Conservation (phyloP, 75 land plant species). For the Pinus tabuliformis region DNA sequence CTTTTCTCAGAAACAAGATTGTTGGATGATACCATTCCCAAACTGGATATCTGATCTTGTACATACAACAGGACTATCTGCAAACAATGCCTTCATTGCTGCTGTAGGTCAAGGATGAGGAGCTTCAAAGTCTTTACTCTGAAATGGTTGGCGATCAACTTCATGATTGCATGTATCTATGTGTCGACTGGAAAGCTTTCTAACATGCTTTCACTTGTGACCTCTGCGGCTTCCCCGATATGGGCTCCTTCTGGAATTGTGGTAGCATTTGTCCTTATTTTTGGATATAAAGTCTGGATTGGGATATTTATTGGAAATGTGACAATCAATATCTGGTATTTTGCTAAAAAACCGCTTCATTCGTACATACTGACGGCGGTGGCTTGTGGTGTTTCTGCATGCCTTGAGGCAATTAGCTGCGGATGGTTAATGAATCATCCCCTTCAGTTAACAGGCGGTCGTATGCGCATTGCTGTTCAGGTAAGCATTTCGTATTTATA, state of each 20-base stretch:
- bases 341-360: slow-evolving; percentile 1
- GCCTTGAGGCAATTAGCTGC: slow-evolving; percentile 27
- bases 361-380: slow-evolving; percentile 17
- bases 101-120: neutral
- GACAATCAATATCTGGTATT: slow-evolving; percentile 43
- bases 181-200: slow-evolving; percentile 29
- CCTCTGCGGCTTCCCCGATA: slow-evolving; percentile 34
- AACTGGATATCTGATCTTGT: too few relatives aligned
- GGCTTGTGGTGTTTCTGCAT: slow-evolving; percentile 33
- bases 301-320: slow-evolving; percentile 33
- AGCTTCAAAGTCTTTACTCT: neutral
- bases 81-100: too few relatives aligned
- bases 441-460: slow-evolving; percentile 12
- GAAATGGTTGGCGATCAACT: slow-evolving; percentile 26
- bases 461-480: slow-evolving; percentile 12
- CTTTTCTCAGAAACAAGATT: too few relatives aligned
- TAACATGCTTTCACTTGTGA: slow-evolving; percentile 25
- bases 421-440: slow-evolving; percentile 46
- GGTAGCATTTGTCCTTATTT: slow-evolving; percentile 37
- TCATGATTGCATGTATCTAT: slow-evolving; percentile 25
- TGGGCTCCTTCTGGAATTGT: slow-evolving; percentile 52
- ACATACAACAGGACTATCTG: too few relatives aligned
- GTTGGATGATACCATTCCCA: too few relatives aligned
- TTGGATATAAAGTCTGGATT: slow-evolving; percentile 30
- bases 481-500: neutral